Evolutionary conservation across 495 filamentous ascomycete genomes (phyloP).

Genomic region (Aspergillus nidulans): DNA sequence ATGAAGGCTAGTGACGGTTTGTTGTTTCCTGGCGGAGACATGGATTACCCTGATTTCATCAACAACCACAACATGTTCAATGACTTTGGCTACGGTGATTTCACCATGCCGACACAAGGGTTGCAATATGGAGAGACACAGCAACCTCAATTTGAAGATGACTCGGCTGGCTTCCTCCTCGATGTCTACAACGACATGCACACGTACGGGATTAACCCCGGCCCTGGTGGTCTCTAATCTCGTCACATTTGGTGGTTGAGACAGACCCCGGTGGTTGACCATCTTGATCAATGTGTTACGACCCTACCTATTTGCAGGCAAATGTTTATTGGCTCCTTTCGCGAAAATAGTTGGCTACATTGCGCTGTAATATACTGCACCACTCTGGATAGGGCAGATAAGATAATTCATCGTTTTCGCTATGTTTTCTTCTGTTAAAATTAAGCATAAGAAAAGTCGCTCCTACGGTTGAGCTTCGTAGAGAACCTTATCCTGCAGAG

Average conservation of each 20-base stretch:
- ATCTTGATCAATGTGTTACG: conserved; percentile 12
- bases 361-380: background rate
- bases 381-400: background rate
- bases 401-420: background rate
- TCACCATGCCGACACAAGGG: conserved; percentile 5
- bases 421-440: background rate
- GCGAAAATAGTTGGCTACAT: background rate
- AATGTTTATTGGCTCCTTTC: background rate
- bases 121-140: conserved; percentile 8
- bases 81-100: conserved; percentile 7
- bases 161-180: conserved; percentile 10
- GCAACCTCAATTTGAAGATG: conserved; percentile 8
- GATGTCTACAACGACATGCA: conserved; percentile 15
- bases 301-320: conserved; percentile 8
- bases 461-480: too few relatives aligned
- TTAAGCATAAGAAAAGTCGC: too few relatives aligned
- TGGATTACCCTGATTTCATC: conserved; percentile 9
- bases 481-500: too few relatives aligned
- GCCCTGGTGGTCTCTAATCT: conserved; percentile 9
- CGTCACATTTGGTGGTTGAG: background rate
- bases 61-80: conserved; percentile 13
- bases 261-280: conserved; percentile 5
- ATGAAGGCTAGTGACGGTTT: conserved; percentile 12
- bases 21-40: conserved; percentile 5
- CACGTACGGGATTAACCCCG: conserved; percentile 8